These are phyloP conservation scores for Umbelopsis sp. DNA, from an alignment of 371 early-diverging fungal genomes.

Conservation along the genomic window DNA sequence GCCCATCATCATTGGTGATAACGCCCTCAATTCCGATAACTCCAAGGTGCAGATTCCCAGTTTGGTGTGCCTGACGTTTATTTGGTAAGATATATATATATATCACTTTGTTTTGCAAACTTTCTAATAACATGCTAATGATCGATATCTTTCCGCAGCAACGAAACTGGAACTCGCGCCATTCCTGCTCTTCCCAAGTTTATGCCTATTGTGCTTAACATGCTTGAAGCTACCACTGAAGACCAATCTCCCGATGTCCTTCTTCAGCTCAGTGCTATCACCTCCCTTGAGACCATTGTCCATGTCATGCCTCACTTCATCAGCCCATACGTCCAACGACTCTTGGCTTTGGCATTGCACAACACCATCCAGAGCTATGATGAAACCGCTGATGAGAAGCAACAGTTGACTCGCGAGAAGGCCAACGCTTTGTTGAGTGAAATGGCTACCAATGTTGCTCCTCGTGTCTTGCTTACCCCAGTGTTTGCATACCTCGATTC, in stretches of 20 bases:
- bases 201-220: constrained; percentile 68
- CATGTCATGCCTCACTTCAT: constrained; percentile 81
- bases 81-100: constrained; percentile 38
- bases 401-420: constrained; percentile 52
- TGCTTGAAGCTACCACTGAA: constrained; percentile 37
- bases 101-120: background rate
- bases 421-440: constrained; percentile 52
- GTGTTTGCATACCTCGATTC: constrained; percentile 66
- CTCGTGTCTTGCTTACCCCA: constrained; percentile 71
- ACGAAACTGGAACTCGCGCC: constrained; percentile 81
- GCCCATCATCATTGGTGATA: constrained; percentile 58
- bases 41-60: constrained; percentile 72
- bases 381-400: constrained; percentile 44
- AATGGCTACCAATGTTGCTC: constrained; percentile 64
- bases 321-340: constrained; percentile 74
- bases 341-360: constrained; percentile 59
- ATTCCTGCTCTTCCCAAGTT: constrained; percentile 85
- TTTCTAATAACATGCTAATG: constrained; percentile 4
- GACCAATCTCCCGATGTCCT: constrained; percentile 37
- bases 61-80: constrained; percentile 72
- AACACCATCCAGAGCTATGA: constrained; percentile 54
- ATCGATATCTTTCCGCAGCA: constrained; percentile 30
- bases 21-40: constrained; percentile 57
- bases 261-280: constrained; percentile 67
- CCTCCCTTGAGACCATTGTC: constrained; percentile 74